Conservation (phyloP, 768 basidiomycete species). For the Auriscalpium orientale region DNA sequence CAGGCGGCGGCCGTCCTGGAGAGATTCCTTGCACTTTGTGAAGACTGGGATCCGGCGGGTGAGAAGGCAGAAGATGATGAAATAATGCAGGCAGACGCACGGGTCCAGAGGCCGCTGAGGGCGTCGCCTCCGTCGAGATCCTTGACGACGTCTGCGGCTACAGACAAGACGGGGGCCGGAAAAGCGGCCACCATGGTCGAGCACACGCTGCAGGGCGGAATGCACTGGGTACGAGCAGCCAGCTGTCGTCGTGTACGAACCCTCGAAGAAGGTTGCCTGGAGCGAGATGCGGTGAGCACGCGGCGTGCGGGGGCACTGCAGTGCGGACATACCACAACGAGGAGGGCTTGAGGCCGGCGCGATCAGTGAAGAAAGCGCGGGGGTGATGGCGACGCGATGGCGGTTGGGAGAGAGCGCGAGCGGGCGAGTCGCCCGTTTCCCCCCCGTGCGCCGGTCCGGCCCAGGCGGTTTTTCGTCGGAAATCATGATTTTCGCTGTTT, state of each 20-base stretch:
- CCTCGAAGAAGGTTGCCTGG: too few species aligned
- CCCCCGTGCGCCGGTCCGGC: too few species aligned
- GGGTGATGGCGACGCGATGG: too few species aligned
- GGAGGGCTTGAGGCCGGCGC: too few species aligned
- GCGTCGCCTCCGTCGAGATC: conserved; percentile 66
- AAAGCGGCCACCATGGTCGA: conserved; percentile 42
- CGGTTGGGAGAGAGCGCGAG: too few species aligned
- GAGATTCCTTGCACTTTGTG: conserved; percentile 71
- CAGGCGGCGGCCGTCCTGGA: conserved; percentile 73
- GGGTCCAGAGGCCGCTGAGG: conserved; percentile 57
- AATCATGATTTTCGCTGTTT: too few species aligned
- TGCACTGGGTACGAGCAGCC: not conserved
- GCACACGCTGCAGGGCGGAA: not conserved
- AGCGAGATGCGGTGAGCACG: too few species aligned
- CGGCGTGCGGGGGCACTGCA: too few species aligned
- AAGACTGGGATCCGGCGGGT: conserved; percentile 53
- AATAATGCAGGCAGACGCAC: conserved; percentile 47
- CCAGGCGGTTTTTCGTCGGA: too few species aligned
- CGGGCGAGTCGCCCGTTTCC: too few species aligned
- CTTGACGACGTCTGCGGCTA: conserved; percentile 57
- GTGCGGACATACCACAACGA: too few species aligned
- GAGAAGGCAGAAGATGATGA: not conserved
- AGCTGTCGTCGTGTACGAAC: not conserved
- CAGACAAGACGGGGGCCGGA: conserved; percentile 57
- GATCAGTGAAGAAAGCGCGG: too few species aligned